These are phyloP conservation scores for Spergularia marina DNA, from an alignment of 148 eudicot species.

Conservation along the genomic window DNA sequence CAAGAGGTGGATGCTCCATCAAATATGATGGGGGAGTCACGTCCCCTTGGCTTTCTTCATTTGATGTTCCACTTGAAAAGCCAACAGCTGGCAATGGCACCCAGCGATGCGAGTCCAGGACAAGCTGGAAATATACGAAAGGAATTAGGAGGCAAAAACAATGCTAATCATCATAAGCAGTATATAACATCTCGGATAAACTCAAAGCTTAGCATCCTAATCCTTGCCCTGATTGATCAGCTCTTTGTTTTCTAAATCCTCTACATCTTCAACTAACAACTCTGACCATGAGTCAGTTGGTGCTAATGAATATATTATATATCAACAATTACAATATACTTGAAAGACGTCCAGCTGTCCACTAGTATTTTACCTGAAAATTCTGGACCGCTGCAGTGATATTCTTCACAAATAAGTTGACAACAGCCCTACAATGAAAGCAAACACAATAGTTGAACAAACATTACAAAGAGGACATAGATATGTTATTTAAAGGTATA, in stretches of 20 bases:
- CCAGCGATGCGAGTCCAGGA: slow-evolving; percentile 97
- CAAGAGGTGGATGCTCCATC: slow-evolving; percentile 99
- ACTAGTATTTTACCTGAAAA: slow-evolving; percentile 66
- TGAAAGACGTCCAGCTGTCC: slow-evolving; percentile 3
- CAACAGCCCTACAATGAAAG: slow-evolving; percentile 73
- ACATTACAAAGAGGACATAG: slow-evolving; percentile 1
- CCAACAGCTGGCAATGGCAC: slow-evolving; percentile 90
- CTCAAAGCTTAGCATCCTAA: not conserved
- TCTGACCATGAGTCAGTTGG: not conserved
- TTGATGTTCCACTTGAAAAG: slow-evolving; percentile 56
- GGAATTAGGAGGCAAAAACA: slow-evolving; percentile 4
- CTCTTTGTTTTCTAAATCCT: not conserved
- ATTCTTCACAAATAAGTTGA: slow-evolving; percentile 78
- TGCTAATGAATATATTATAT: not conserved
- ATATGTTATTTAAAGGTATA: not conserved
- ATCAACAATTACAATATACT: not conserved
- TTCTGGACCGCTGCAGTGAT: slow-evolving; percentile 80
- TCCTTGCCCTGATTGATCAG: not conserved
- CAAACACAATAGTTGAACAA: slow-evolving; percentile 22
- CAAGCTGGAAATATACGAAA: slow-evolving; percentile 50
- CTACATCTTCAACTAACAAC: not conserved
- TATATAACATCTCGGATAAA: not conserved
- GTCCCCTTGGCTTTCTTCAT: slow-evolving; percentile 76
- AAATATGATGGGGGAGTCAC: slow-evolving; percentile 84
- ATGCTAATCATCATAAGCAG: not conserved